These are phyloP conservation scores for Casuarina cunninghamiana DNA, from an alignment of 306 rosid species.

Conservation along the genomic window DNA sequence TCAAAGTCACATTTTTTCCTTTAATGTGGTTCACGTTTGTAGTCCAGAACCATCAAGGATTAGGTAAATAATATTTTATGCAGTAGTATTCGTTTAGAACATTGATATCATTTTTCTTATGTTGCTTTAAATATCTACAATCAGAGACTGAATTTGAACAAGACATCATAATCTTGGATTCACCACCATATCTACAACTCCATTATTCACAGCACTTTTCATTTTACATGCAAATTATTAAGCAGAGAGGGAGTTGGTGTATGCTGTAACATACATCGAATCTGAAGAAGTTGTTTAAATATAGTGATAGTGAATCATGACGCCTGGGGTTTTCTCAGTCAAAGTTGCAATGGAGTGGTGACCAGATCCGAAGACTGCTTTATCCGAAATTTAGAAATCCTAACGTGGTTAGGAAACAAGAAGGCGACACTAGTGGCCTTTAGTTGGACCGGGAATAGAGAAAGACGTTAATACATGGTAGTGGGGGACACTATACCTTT, in stretches of 20 bases:
- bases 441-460: conserved; percentile 1
- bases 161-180: too few relatives aligned
- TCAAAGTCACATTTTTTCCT: too few relatives aligned
- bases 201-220: too few relatives aligned
- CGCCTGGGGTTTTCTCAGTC: conserved; percentile 11
- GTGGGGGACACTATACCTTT: conserved; percentile 25
- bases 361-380: conserved; percentile 12
- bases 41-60: too few relatives aligned
- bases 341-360: conserved; percentile 23
- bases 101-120: too few relatives aligned
- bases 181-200: too few relatives aligned
- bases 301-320: conserved; percentile 1
- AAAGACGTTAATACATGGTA: conserved; percentile 15
- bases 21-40: too few relatives aligned
- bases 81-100: too few relatives aligned
- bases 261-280: background rate
- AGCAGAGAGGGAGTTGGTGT: background rate
- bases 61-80: too few relatives aligned
- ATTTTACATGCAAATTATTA: too few relatives aligned
- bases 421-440: conserved; percentile 19
- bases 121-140: too few relatives aligned
- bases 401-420: background rate
- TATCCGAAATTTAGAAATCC: background rate
- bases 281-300: background rate
- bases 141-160: too few relatives aligned